Evolutionary conservation across 192 early-diverging fungal species (phyloP).

Genomic region (Geranomyces michiganensis): DNA sequence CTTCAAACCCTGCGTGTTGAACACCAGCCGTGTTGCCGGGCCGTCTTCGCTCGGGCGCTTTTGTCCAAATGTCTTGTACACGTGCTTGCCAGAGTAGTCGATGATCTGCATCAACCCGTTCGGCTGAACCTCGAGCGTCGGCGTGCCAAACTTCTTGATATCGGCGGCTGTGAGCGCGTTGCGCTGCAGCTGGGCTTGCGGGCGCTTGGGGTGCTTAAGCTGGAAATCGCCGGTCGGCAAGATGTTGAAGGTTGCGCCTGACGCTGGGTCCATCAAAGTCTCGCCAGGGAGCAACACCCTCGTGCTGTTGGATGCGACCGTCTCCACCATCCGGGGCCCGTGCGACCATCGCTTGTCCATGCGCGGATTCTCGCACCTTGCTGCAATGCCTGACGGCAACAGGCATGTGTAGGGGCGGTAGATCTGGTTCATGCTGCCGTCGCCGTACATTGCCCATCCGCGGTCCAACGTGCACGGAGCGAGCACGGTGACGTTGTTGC

Average conservation of each 20-base stretch:
- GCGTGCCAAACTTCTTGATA: too few relatives aligned
- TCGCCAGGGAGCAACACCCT: not conserved
- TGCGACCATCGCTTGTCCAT: not conserved
- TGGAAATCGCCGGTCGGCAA: not conserved
- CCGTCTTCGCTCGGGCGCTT: too few relatives aligned
- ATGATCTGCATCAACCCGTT: too few relatives aligned
- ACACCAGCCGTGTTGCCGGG: too few relatives aligned
- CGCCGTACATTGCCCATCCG: not conserved
- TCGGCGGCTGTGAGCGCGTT: too few relatives aligned
- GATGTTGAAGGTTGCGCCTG: not conserved
- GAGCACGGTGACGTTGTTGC: not conserved
- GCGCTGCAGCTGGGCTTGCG: too few relatives aligned
- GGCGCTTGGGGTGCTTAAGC: not conserved
- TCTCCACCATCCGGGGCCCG: not conserved
- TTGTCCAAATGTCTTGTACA: too few relatives aligned
- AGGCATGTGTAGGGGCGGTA: slow-evolving; percentile 7
- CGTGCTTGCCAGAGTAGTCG: too few relatives aligned
- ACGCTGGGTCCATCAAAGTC: not conserved
- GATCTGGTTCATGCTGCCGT: not conserved
- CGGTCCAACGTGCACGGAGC: not conserved
- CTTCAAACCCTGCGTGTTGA: too few relatives aligned
- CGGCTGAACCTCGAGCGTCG: too few relatives aligned
- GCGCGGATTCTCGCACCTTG: not conserved
- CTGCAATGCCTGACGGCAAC: not conserved
- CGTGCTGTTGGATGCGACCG: not conserved